Base-by-base conservation (phyloP, 2,329 filamentous ascomycete species). In the Zelopaecilomyces penicillatus region DNA sequence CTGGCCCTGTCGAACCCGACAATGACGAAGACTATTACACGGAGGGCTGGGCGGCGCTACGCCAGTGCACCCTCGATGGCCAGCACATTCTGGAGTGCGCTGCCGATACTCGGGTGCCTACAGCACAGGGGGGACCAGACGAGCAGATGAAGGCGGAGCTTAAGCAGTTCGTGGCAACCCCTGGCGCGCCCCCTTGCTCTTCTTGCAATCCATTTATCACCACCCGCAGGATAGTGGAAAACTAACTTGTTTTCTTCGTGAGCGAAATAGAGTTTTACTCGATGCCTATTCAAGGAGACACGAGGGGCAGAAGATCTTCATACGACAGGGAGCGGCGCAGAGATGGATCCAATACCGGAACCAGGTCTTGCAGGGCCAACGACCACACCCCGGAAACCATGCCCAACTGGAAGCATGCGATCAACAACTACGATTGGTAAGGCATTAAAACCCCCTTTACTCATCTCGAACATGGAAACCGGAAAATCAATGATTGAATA, bases 11-110 rank as follows among this genome's bases (percentile, higher is more conserved):
- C 43, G 69, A 78, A n/a, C 76, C 80, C 6, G 55, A 63, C 4
- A 64, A 78, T 60, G 63, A 67, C 46, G 71, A 76, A 43, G 80
- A 83, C 56, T 79, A 80, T 56, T 75, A 78, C 61, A 79, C 78
- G 9, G 77, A 81, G 50, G 80, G 79, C 26, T 83, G 78, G 77
- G 70, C 74, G 4, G 72, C 72, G 11, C 64, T 83, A 42, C 73
- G 79, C 36, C 79, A 83, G 62, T 82, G 78, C 63, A 67, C 71
- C 41, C 57, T 80, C 36, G 80, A 83, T 54, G 79, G 79, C 5
- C 78, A 80, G 56, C 71, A 80, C 62, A 82, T 83, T 52, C 70
- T 83, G 49, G 78, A 82, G 56, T 78, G 75, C 54, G 78, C 76
- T 26, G 78, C 78, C 35, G 80, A 83, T 59, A 78, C 77, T 11